A percentile compares a stretch with the other conserved stretches of the same genome.
Conservation (phyloP, 805 yeast species). For the Ogataea nonfermentans region DNA sequence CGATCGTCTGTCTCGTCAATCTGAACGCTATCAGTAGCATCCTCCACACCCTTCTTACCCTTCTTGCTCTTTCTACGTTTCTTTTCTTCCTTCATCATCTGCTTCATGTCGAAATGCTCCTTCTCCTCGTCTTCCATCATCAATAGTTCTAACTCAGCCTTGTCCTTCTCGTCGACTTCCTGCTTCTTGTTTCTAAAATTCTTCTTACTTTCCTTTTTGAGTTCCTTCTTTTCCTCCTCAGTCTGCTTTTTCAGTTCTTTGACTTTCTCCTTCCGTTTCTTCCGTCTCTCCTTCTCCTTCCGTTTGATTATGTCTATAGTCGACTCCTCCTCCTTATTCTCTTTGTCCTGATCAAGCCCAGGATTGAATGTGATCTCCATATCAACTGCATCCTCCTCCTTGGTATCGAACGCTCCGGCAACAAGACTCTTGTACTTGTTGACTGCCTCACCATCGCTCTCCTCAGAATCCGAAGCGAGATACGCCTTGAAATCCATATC, state of each 20-base stretch:
- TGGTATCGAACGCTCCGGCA: conserved; percentile 34
- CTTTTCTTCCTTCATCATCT: conserved; percentile 44
- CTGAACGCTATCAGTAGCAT: conserved; percentile 41
- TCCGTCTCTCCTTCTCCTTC: conserved; percentile 91
- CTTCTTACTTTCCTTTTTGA: conserved; percentile 32
- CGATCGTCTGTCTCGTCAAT: conserved; percentile 81
- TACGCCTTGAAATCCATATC: conserved; percentile 93
- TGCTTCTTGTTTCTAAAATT: conserved; percentile 26
- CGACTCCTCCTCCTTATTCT: conserved; percentile 49
- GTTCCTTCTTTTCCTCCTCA: conserved; percentile 48
- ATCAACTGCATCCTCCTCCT: conserved; percentile 64
- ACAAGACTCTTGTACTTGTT: conserved; percentile 60
- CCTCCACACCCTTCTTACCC: conserved; percentile 44
- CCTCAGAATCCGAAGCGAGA: conserved; percentile 75
- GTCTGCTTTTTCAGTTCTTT: conserved; percentile 57
- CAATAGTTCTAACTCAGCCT: conserved; percentile 71
- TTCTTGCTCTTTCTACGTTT: conserved; percentile 50
- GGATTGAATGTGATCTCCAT: conserved; percentile 97
- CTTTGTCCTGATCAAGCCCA: conserved; percentile 54
- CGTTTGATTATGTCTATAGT: conserved; percentile 78
- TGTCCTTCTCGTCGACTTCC: conserved; percentile 41
- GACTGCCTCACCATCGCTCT: conserved; percentile 43
- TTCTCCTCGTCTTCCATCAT: conserved; percentile 72
- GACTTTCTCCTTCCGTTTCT: conserved; percentile 73
- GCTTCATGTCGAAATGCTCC: conserved; percentile 77